phyloP scores from a whole-genome alignment of 257 asterid species.

The Solanum bulbocastanum region DNA sequence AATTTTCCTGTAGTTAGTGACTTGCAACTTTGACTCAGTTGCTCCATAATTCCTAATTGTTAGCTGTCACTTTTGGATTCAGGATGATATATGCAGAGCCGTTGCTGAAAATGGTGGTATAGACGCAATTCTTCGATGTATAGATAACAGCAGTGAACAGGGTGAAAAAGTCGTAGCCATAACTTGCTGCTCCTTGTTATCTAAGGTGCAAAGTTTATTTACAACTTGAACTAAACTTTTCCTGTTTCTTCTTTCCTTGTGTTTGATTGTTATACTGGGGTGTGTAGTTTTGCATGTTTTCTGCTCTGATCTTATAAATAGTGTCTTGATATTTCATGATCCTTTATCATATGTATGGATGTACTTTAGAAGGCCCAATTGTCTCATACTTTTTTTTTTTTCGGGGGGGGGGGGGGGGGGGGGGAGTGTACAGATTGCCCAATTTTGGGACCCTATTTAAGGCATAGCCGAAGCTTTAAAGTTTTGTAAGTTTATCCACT shows the following conservation, averaged over 20 bases:
- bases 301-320: not conserved
- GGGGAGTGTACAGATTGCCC: not conserved
- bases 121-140: slow-evolving; percentile 55
- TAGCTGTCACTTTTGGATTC: slow-evolving; percentile 9
- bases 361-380: not conserved
- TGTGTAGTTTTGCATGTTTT: not conserved
- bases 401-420: too few relatives aligned
- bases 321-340: not conserved
- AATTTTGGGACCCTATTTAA: not conserved
- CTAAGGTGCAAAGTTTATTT: slow-evolving; percentile 50
- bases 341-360: not conserved
- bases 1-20: not conserved
- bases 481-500: not conserved
- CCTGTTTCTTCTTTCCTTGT: not conserved
- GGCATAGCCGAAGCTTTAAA: not conserved
- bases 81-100: slow-evolving; percentile 94
- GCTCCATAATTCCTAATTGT: not conserved
- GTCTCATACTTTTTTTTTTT: not conserved
- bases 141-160: slow-evolving; percentile 67
- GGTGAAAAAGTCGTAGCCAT: slow-evolving; percentile 52
- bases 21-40: not conserved
- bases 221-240: not conserved
- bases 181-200: slow-evolving; percentile 71
- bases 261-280: not conserved
- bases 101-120: slow-evolving; percentile 68